Conservation (phyloP, 768 basidiomycete genomes). For the Russula emetica region DNA sequence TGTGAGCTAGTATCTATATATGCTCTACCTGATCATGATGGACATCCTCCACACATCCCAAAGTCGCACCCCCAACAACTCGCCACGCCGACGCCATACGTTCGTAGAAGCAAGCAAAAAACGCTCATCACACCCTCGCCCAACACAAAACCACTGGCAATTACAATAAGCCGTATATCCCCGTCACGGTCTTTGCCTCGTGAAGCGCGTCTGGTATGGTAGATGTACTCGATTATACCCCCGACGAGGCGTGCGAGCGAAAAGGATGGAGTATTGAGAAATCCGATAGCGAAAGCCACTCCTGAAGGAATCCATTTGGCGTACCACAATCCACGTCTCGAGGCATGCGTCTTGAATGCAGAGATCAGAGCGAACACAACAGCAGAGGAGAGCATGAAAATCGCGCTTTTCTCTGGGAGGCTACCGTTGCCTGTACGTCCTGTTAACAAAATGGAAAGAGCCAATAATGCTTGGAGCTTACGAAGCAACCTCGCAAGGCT, state of each 20-base stretch:
- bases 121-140: conserved; percentile 92
- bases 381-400: conserved; percentile 80
- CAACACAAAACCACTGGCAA: conserved; percentile 93
- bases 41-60: conserved; percentile 67
- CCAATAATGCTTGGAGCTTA: conserved; percentile 37
- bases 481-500: conserved; percentile 70
- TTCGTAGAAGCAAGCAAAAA: conserved; percentile 67
- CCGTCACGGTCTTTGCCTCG: conserved; percentile 49
- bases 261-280: conserved; percentile 94
- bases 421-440: conserved; percentile 65
- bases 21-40: neutral
- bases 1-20: neutral
- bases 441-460: conserved; percentile 20
- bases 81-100: conserved; percentile 63
- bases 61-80: conserved; percentile 88
- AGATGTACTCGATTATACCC: conserved; percentile 73
- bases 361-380: conserved; percentile 65
- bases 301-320: conserved; percentile 88
- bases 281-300: conserved; percentile 92
- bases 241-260: conserved; percentile 88
- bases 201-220: conserved; percentile 46
- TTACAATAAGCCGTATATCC: conserved; percentile 76
- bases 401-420: conserved; percentile 67
- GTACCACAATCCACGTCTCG: conserved; percentile 45
- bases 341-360: conserved; percentile 57